Evolutionary conservation across 179 eudicot genomes (phyloP).

Genomic region (Gypsophila paniculata): DNA sequence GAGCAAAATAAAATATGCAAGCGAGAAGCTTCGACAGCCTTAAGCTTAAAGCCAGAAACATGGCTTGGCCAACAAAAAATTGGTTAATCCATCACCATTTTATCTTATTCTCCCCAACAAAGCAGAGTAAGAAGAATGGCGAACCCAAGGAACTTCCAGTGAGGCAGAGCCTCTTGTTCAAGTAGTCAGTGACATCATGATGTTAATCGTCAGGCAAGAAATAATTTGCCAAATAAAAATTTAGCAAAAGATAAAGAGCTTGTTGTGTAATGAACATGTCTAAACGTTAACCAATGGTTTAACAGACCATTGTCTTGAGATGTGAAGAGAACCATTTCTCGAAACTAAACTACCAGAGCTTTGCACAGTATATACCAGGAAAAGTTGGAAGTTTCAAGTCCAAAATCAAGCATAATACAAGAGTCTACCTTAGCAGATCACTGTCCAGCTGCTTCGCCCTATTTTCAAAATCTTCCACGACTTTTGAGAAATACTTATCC

Average conservation of each 20-base stretch:
- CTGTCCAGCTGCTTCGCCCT: slow-evolving; percentile 63
- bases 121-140: neutral
- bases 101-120: neutral
- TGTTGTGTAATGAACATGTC: too few relatives aligned
- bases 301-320: neutral
- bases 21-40: neutral
- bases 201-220: too few relatives aligned
- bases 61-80: neutral
- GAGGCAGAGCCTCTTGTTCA: neutral
- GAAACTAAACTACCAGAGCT: neutral
- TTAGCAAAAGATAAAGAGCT: slow-evolving; percentile 4
- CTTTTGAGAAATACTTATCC: slow-evolving; percentile 43
- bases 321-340: neutral
- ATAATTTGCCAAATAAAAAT: neutral
- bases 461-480: slow-evolving; percentile 41
- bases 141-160: neutral
- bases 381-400: neutral
- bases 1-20: neutral
- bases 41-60: neutral
- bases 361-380: neutral
- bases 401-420: slow-evolving; percentile 6
- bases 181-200: neutral
- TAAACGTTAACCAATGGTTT: too few relatives aligned
- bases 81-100: neutral
- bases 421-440: slow-evolving; percentile 56